Evolutionary conservation across 257 asterid genomes (phyloP), one percentile per base, ranked within the genome.

Genomic region (Capsicum pubescens): DNA sequence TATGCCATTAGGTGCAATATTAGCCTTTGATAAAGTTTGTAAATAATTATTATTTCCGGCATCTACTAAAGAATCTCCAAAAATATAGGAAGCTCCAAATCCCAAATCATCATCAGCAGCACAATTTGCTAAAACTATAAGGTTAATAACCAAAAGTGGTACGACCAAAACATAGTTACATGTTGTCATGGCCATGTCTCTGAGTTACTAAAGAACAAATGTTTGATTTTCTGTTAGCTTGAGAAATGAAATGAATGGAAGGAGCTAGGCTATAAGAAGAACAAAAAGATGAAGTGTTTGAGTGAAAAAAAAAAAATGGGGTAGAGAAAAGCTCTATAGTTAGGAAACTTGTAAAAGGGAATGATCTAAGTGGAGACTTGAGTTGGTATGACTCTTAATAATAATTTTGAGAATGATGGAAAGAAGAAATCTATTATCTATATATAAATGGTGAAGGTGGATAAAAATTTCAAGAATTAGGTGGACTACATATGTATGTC

Each of bases 61-160:
- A 86, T 94, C 98, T n/a, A 95, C 98, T 84, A 95, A 87, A 8
- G 98, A 95, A 85, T 95, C 98, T 66, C 98, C 97, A 63, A 94
- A 94, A 5, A 94, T 92, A 85, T 72, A 94, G 0, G 98, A 94
- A 9, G 95, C 97, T 58, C 98, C 98, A 21, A 86, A 46, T 17
- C 79, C 79, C 84, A 90, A 82, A 77, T 90, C 92, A 17, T 84
- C 87, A 32, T 92, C 92, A 55, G 69, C 78, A 64, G 85, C 90
- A 48, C 91, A 84, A 56, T 42, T 19, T 56, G 85, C 93, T 17
- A 83, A 84, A 26, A 78, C 42, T 61, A 71, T 50, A 52, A 81
- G 64, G 63, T 79, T 85, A 54, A 86, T 56, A 17, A 90, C 32
- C 59, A 84, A 67, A 56, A 89, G 6, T n/a, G 88, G 79, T 66